A percentile compares a stretch with the other conserved stretches of the same genome.
Conservation (phyloP, 202 grass and related monocot species). For the Carex arenaria region DNA sequence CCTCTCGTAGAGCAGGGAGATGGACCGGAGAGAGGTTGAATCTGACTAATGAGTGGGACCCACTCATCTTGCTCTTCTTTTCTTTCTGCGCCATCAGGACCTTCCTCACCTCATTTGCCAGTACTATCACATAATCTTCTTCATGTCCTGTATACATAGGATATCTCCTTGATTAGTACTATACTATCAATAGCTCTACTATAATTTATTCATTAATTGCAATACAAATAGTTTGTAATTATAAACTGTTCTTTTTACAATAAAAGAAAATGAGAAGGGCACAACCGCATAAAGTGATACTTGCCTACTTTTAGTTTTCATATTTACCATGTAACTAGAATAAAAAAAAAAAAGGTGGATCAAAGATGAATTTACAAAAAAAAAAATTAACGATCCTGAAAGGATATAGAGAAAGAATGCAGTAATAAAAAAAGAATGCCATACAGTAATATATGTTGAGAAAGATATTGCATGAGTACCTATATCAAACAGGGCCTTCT, state of each 20-base stretch:
- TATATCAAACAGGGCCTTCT: conserved; percentile 81
- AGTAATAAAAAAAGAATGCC: background rate
- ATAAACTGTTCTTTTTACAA: background rate
- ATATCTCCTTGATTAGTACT: background rate
- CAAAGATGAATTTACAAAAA: background rate
- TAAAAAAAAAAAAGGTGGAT: background rate
- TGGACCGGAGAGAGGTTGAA: conserved; percentile 32
- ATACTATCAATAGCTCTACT: background rate
- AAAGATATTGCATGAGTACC: conserved; percentile 29
- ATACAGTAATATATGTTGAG: background rate
- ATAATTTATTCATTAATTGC: background rate
- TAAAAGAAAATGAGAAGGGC: background rate
- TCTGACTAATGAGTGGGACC: conserved; percentile 28
- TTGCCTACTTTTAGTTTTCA: background rate
- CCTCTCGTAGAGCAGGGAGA: conserved; percentile 37
- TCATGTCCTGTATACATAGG: conserved; percentile 44
- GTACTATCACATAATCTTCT: conserved; percentile 54
- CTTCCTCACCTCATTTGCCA: conserved; percentile 65
- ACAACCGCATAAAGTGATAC: background rate
- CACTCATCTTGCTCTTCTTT: conserved; percentile 33
- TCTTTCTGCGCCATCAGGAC: conserved; percentile 38
- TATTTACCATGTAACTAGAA: background rate
- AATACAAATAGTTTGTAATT: background rate
- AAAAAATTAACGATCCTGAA: background rate
- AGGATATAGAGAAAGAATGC: background rate